These are phyloP conservation scores for Diaporthe sp. DNA, from an alignment of 2,329 filamentous ascomycete species.

Conservation along the genomic window DNA sequence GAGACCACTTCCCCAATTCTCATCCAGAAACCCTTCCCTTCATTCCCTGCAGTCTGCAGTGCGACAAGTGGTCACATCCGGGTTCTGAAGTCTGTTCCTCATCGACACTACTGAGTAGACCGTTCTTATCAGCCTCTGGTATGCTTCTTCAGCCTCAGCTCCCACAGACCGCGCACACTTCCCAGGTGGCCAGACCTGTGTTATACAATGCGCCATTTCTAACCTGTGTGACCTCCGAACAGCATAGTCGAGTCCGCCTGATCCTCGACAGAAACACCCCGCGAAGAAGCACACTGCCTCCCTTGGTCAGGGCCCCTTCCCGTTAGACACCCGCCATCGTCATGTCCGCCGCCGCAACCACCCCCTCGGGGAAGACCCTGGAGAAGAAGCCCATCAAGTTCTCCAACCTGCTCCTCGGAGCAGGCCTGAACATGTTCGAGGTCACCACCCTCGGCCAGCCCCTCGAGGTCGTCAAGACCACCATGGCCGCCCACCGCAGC, in stretches of 20 bases:
- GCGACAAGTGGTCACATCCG: neutral
- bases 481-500: constrained; percentile 96
- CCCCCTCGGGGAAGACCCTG: constrained; percentile 64
- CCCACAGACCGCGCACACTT: neutral
- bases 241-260: constrained; percentile 14
- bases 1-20: neutral
- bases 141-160: neutral
- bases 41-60: constrained; percentile 14
- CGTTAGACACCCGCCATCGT: constrained; percentile 53
- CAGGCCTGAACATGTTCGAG: constrained; percentile 96
- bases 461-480: constrained; percentile 98
- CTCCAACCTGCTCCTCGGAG: constrained; percentile 95
- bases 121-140: neutral
- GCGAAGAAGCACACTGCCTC: constrained; percentile 89
- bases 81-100: neutral
- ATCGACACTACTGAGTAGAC: neutral
- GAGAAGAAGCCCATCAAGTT: constrained; percentile 99
- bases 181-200: neutral
- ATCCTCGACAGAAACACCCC: constrained; percentile 38
- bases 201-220: neutral
- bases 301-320: constrained; percentile 97
- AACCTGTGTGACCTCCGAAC: constrained; percentile 1
- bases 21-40: neutral
- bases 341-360: constrained; percentile 71
- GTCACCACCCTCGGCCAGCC: constrained; percentile 77